phyloP scores from a whole-genome alignment of 495 filamentous ascomycete species.

The Usnea hakonensis region DNA sequence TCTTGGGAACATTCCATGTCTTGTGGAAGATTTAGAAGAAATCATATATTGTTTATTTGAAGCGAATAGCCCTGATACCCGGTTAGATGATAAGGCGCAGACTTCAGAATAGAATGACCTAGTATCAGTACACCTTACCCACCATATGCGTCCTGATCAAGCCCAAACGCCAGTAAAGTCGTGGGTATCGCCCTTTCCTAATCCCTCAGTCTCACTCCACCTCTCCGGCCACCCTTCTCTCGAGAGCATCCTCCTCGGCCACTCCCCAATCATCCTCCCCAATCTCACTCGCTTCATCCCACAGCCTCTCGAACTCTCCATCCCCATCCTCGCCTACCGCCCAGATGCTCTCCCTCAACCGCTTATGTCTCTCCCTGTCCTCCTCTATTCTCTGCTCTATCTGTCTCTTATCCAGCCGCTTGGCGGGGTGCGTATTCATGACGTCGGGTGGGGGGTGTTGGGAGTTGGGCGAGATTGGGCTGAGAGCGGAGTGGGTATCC shows the following conservation, averaged over 20 bases:
- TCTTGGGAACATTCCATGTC: not conserved
- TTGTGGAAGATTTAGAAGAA: not conserved
- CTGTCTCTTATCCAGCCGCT: constrained; percentile 70
- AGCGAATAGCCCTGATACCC: not conserved
- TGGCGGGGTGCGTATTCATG: constrained; percentile 25
- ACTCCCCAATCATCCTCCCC: constrained; percentile 75
- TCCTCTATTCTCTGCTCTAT: constrained; percentile 96
- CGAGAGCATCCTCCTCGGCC: constrained; percentile 63
- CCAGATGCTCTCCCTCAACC: constrained; percentile 84
- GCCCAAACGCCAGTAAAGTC: not conserved
- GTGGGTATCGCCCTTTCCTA: not conserved
- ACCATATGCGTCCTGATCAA: not conserved
- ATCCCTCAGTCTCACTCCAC: constrained; percentile 1
- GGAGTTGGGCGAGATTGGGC: constrained; percentile 24
- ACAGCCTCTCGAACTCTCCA: constrained; percentile 62
- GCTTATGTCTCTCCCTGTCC: constrained; percentile 90
- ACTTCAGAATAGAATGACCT: too few species aligned
- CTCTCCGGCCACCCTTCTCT: constrained; percentile 38
- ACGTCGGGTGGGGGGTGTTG: constrained; percentile 21
- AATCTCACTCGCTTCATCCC: constrained; percentile 72
- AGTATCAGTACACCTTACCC: too few species aligned
- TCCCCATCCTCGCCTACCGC: constrained; percentile 54
- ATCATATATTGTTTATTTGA: not conserved
- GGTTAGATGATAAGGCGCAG: not conserved
- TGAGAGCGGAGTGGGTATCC: constrained; percentile 19